Base-by-base conservation (phyloP, 768 basidiomycete species). In the Termitomyces eurrhizus region DNA sequence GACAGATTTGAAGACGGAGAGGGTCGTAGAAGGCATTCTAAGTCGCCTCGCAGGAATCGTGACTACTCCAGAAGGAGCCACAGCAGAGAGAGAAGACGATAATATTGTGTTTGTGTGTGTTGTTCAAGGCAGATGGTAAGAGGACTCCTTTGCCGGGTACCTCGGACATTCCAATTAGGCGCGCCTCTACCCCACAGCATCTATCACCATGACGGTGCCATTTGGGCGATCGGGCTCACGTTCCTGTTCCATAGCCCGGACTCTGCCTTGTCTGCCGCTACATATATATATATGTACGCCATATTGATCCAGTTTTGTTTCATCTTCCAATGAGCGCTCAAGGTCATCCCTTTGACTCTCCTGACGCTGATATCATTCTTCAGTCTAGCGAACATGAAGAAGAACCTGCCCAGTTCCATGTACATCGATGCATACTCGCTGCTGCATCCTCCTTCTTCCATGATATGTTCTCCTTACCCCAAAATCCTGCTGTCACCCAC, bases 381-480 rank as follows among this genome's bases (percentile, higher is more conserved):
- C 75, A 80, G 21, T 81, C 85, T 0, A 64, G 68, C 5, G 74
- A 75, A 57, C 61, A 65, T 42, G 62, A 74, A 52, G 62, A 74
- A 52, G 63, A 71, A 26, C 65, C 72, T 16, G 73, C 78, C 54
- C 78, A 83, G 64, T 89, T 90, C 67, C 79, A 75, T 45, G 81
- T 85, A 36, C 89, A 89, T 71, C 77, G 78, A 61, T 82, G 79
- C 69, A 80, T 91, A 62, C 80, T 92, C 52, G 73, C 82, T 12
- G 75, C 78, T 5, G 85, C 86, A 1, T 90, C 89, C 6, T 78
- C 84, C 2, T 87, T 90, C 73, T 92, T 90, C 71, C 69, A 72
- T 55, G 81, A 86, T 58, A 84, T 90, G 85, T 86, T 91, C 67
- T 70, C 82, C 24, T 74, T 90, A 18, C 87, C 89, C 5, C 87